These are phyloP conservation scores for Didymella pomorum DNA, from an alignment of 2,329 filamentous ascomycete genomes.

Conservation along the genomic window DNA sequence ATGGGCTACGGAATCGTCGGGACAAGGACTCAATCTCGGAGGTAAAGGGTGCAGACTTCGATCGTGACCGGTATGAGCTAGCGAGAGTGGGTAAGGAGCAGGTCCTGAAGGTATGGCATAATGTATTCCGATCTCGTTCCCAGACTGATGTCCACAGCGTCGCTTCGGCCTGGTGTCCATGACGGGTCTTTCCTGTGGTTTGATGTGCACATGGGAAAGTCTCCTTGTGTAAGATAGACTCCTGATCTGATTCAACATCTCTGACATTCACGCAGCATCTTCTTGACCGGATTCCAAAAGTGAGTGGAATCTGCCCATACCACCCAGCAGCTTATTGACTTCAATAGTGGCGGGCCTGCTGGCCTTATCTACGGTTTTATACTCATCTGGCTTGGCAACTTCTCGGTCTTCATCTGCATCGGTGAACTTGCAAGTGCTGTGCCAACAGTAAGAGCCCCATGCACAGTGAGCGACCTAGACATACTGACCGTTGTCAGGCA, in stretches of 20 bases:
- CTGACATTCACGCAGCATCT: constrained; percentile 35
- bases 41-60: constrained; percentile 38
- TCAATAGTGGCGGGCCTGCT: constrained; percentile 45
- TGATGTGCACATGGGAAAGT: constrained; percentile 52
- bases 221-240: constrained; percentile 43
- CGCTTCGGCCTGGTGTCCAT: constrained; percentile 50
- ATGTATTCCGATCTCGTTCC: not conserved
- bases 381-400: constrained; percentile 49
- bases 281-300: constrained; percentile 48
- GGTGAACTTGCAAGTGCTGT: constrained; percentile 51
- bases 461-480: not conserved
- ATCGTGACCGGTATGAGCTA: constrained; percentile 46
- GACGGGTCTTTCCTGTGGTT: constrained; percentile 48
- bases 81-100: constrained; percentile 48
- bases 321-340: constrained; percentile 9
- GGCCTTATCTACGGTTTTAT: constrained; percentile 50
- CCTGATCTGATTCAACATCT: not conserved
- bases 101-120: constrained; percentile 45
- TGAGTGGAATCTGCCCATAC: constrained; percentile 22
- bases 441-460: constrained; percentile 33
- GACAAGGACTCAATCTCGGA: constrained; percentile 36
- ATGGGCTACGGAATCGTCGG: constrained; percentile 32
- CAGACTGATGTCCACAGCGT: constrained; percentile 36
- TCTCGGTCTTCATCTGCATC: constrained; percentile 49
- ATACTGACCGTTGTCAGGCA: constrained; percentile 12